Evolutionary conservation across 495 filamentous ascomycete genomes (phyloP).

Genomic region (Penicillium diatomitis): DNA sequence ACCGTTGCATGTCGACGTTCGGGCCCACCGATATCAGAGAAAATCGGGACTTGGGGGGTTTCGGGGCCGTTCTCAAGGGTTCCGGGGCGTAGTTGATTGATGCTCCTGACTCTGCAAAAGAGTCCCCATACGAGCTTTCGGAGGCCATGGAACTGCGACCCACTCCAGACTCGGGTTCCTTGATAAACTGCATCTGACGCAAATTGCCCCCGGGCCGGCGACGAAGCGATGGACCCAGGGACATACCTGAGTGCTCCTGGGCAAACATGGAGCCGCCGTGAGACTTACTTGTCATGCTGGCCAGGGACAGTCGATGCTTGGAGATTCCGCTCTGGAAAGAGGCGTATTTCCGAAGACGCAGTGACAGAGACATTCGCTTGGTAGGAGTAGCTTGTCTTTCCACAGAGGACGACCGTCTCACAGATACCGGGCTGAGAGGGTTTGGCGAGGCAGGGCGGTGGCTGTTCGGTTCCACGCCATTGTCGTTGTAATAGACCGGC

Average conservation of each 20-base stretch:
- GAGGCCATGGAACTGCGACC: constrained; percentile 67
- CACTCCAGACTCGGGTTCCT: constrained; percentile 51
- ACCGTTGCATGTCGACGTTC: constrained; percentile 69
- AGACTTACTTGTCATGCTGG: constrained; percentile 51
- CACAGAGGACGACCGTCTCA: constrained; percentile 25
- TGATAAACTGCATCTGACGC: constrained; percentile 65
- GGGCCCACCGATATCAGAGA: constrained; percentile 69
- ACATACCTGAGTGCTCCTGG: constrained; percentile 29
- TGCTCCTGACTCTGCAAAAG: constrained; percentile 36
- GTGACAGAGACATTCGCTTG: constrained; percentile 24
- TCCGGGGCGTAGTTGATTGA: constrained; percentile 17
- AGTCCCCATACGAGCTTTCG: constrained; percentile 58
- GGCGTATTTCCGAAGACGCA: constrained; percentile 50
- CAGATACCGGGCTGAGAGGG: constrained; percentile 11
- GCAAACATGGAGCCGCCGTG: constrained; percentile 27
- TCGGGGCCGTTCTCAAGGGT: constrained; percentile 24
- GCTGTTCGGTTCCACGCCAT: constrained; percentile 5
- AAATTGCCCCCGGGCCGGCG: constrained; percentile 85
- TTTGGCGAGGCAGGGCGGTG: constrained; percentile 9
- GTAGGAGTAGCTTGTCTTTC: constrained; percentile 19
- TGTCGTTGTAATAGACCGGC: constrained; percentile 27
- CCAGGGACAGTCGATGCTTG: constrained; percentile 47
- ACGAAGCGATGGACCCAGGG: constrained; percentile 52
- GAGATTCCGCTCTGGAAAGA: constrained; percentile 67
- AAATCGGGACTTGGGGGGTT: constrained; percentile 35